These are phyloP conservation scores for Collybia sp. DNA, from an alignment of 768 basidiomycete genomes.

Conservation along the genomic window DNA sequence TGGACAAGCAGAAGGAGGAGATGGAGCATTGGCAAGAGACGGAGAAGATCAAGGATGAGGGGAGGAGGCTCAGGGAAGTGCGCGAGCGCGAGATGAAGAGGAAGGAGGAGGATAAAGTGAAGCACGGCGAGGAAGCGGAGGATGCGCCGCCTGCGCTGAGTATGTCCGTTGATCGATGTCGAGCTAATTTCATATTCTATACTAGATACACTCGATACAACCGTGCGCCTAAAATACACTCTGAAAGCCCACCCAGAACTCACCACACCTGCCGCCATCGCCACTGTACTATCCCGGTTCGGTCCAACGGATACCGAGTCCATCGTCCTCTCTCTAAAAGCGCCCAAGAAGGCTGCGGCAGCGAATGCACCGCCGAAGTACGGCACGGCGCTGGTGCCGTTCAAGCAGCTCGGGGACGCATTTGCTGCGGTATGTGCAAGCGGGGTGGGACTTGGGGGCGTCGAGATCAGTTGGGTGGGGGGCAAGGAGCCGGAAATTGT, in stretches of 20 bases:
- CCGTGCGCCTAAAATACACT: conserved; percentile 66
- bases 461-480: conserved; percentile 73
- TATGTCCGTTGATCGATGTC: conserved; percentile 1
- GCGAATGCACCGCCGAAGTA: conserved; percentile 53
- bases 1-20: conserved; percentile 60
- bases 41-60: conserved; percentile 73
- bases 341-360: conserved; percentile 49
- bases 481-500: conserved; percentile 72
- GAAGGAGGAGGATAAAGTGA: conserved; percentile 37
- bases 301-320: conserved; percentile 59
- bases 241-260: conserved; percentile 53
- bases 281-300: conserved; percentile 50
- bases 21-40: conserved; percentile 51
- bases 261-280: conserved; percentile 45
- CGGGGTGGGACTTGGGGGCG: conserved; percentile 47
- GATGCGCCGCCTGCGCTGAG: conserved; percentile 58
- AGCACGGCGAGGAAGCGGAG: conserved; percentile 28
- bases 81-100: conserved; percentile 47
- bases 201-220: conserved; percentile 65
- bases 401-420: conserved; percentile 71
- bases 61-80: conserved; percentile 62
- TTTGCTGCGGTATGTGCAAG: conserved; percentile 70
- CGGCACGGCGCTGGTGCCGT: conserved; percentile 71
- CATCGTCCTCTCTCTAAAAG: conserved; percentile 65
- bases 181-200: background rate